Conservation (phyloP, 352 stramenopile species). For the Phytophthora sansomeana region DNA sequence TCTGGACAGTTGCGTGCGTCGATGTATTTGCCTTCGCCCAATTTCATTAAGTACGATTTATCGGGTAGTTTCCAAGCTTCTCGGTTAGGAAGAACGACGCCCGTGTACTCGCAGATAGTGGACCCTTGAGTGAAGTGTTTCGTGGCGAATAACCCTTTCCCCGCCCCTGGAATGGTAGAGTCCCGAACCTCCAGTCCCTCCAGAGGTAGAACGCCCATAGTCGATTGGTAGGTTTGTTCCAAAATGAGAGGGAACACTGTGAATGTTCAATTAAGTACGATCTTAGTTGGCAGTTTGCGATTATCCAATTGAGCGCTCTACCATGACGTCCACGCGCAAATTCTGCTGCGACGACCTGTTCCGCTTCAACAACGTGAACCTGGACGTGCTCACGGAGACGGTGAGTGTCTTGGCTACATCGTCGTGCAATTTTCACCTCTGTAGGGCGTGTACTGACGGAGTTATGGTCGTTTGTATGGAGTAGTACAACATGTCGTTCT, state of each 20-base stretch:
- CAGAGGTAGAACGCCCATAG: conserved; percentile 24
- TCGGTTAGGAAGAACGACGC: conserved; percentile 42
- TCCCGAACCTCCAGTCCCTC: conserved; percentile 50
- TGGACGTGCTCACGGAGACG: conserved; percentile 97
- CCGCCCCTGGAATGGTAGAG: conserved; percentile 62
- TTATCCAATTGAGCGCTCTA: neutral
- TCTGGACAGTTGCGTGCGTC: conserved; percentile 59
- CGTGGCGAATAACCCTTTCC: conserved; percentile 62
- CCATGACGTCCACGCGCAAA: conserved; percentile 95
- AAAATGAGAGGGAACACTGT: neutral
- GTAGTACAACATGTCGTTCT: conserved; percentile 97
- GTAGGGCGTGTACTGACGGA: conserved; percentile 10
- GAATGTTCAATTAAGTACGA: neutral
- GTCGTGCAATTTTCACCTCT: neutral
- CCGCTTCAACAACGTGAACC: conserved; percentile 99
- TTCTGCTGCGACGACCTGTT: conserved; percentile 98
- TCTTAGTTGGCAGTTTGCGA: neutral
- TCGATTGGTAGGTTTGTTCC: no score
- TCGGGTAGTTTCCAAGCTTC: conserved; percentile 65
- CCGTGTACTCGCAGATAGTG: conserved; percentile 58
- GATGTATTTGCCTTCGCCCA: conserved; percentile 81
- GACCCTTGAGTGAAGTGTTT: conserved; percentile 28
- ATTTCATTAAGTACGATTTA: conserved; percentile 85
- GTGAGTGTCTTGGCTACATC: conserved; percentile 33
- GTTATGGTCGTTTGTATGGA: conserved; percentile 15